Conservation (phyloP, 257 asterid genomes). For the Nicotiana knightiana region DNA sequence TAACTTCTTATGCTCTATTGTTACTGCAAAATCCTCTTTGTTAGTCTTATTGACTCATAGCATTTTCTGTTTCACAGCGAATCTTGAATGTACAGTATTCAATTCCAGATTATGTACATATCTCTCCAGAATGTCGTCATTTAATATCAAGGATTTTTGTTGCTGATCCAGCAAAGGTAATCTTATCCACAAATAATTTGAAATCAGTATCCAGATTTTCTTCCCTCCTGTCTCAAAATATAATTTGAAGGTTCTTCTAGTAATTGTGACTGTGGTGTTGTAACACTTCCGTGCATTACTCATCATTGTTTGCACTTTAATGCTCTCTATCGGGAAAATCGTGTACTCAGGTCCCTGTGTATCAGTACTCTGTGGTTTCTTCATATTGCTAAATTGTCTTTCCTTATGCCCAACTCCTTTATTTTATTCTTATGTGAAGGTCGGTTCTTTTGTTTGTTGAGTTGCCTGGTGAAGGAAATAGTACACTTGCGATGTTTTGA, state of each 20-base stretch:
- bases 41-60: slow-evolving; percentile 10
- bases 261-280: background rate
- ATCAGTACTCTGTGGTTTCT: background rate
- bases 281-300: background rate
- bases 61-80: slow-evolving; percentile 47
- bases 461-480: background rate
- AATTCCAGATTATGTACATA: slow-evolving; percentile 87
- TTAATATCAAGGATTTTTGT: slow-evolving; percentile 87
- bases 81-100: slow-evolving; percentile 91
- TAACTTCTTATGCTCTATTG: slow-evolving; percentile 9
- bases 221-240: background rate
- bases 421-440: background rate
- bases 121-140: slow-evolving; percentile 88
- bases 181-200: background rate
- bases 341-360: background rate
- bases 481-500: background rate
- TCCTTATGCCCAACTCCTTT: background rate
- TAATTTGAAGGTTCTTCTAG: background rate
- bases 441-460: background rate
- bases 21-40: background rate
- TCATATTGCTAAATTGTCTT: background rate
- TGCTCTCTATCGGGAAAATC: background rate
- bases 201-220: background rate
- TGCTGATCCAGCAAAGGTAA: slow-evolving; percentile 89
- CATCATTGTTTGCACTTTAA: background rate